Percentiles rank a stretch among this genome's conserved stretches.
phyloP scores from a whole-genome alignment of 129 eudicot species.

The Oenanthe sinensis region DNA sequence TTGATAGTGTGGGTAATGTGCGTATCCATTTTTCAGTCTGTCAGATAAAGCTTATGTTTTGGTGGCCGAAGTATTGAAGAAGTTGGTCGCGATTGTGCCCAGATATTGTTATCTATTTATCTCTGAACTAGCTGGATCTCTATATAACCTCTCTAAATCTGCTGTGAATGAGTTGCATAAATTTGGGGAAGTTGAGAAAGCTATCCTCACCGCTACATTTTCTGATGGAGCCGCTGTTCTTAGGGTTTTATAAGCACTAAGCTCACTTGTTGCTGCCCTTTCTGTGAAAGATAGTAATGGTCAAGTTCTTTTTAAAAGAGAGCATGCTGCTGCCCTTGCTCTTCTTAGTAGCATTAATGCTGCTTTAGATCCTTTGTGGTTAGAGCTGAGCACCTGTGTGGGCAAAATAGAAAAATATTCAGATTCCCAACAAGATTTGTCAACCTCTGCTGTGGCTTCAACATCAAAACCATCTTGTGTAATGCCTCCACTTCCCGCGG shows the following conservation, averaged over 20 bases:
- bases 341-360: slow-evolving; percentile 60
- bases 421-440: slow-evolving; percentile 42
- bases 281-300: slow-evolving; percentile 38
- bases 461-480: slow-evolving; percentile 59
- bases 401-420: slow-evolving; percentile 74
- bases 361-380: slow-evolving; percentile 88
- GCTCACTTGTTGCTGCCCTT: slow-evolving; percentile 64
- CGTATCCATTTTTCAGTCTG: slow-evolving; percentile 31
- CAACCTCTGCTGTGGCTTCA: slow-evolving; percentile 31
- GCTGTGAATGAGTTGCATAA: slow-evolving; percentile 64
- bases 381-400: slow-evolving; percentile 80
- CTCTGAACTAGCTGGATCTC: slow-evolving; percentile 69
- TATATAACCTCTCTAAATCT: slow-evolving; percentile 51
- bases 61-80: slow-evolving; percentile 77
- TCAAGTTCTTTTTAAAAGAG: slow-evolving; percentile 31
- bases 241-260: slow-evolving; percentile 79
- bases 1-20: slow-evolving; percentile 10
- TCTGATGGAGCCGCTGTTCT: slow-evolving; percentile 80
- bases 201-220: slow-evolving; percentile 54
- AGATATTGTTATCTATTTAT: slow-evolving; percentile 62
- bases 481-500: slow-evolving; percentile 89
- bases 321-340: slow-evolving; percentile 47
- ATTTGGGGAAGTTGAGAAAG: slow-evolving; percentile 63
- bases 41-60: slow-evolving; percentile 89
- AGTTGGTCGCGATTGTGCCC: slow-evolving; percentile 71